Evolutionary conservation across 192 early-diverging fungal species (phyloP).

Genomic region (Mortierella claussenii): DNA sequence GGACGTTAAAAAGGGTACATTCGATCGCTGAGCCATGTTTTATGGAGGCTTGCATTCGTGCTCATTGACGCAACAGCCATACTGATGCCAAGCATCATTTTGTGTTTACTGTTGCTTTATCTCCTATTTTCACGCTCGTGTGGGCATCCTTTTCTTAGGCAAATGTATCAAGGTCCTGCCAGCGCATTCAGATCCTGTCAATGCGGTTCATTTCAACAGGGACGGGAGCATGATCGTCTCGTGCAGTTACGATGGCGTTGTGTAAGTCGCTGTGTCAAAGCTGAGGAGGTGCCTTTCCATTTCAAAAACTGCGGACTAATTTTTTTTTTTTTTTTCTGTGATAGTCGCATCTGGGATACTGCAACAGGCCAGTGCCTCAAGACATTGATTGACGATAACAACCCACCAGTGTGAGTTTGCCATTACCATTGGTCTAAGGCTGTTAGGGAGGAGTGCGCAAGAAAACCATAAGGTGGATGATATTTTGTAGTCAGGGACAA

Average conservation of each 20-base stretch:
- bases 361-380: conserved; percentile 97
- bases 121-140: too few relatives aligned
- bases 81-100: too few relatives aligned
- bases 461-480: too few relatives aligned
- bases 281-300: not conserved
- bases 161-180: conserved; percentile 92
- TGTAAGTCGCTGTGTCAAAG: conserved; percentile 66
- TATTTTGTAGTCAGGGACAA: too few relatives aligned
- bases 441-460: too few relatives aligned
- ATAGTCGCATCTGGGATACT: conserved; percentile 98
- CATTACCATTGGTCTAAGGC: too few relatives aligned
- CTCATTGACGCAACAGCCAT: too few relatives aligned
- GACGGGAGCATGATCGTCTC: conserved; percentile 98
- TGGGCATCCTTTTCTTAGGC: too few relatives aligned
- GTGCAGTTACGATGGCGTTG: conserved; percentile 93
- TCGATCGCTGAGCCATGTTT: too few relatives aligned
- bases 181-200: conserved; percentile 96
- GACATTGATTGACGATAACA: conserved; percentile 95
- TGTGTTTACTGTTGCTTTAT: too few relatives aligned
- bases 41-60: too few relatives aligned
- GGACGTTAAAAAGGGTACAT: conserved; percentile 91
- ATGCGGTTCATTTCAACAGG: conserved; percentile 95
- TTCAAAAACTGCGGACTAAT: not conserved
- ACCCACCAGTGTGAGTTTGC: conserved; percentile 92
- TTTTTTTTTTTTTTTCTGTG: not conserved